Conservation (phyloP, 768 basidiomycete species). For the Trametes coccinea region DNA sequence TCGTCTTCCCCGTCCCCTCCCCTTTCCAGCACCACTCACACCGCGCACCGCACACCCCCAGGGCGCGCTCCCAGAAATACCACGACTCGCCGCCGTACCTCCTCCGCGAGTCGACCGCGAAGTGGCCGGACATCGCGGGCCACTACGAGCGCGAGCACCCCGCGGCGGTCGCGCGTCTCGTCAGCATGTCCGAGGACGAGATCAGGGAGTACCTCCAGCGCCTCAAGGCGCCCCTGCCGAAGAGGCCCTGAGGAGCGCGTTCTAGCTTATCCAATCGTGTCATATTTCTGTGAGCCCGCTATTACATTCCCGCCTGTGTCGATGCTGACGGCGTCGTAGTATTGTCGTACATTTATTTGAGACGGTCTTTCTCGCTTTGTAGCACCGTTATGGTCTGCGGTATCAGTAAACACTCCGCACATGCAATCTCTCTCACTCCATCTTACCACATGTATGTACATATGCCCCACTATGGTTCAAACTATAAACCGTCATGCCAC, state of each 20-base stretch:
- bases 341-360: too few species aligned
- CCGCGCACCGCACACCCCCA: background rate
- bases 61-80: background rate
- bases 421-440: too few species aligned
- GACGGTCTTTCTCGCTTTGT: too few species aligned
- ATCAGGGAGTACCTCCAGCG: slow-evolving; percentile 9
- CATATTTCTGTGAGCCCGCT: too few species aligned
- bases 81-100: background rate
- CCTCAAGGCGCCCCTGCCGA: background rate
- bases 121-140: slow-evolving; percentile 19
- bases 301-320: too few species aligned
- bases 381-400: too few species aligned
- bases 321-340: too few species aligned
- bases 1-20: background rate
- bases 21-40: background rate
- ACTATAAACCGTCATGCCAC: too few species aligned
- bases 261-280: background rate
- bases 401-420: too few species aligned
- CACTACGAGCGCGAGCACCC: slow-evolving; percentile 26
- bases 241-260: background rate
- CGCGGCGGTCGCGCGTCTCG: slow-evolving; percentile 6
- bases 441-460: too few species aligned
- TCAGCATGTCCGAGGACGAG: slow-evolving; percentile 12
- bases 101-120: slow-evolving; percentile 7
- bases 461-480: too few species aligned